Conservation (phyloP, 306 rosid species). For the Medicago lupulina region DNA sequence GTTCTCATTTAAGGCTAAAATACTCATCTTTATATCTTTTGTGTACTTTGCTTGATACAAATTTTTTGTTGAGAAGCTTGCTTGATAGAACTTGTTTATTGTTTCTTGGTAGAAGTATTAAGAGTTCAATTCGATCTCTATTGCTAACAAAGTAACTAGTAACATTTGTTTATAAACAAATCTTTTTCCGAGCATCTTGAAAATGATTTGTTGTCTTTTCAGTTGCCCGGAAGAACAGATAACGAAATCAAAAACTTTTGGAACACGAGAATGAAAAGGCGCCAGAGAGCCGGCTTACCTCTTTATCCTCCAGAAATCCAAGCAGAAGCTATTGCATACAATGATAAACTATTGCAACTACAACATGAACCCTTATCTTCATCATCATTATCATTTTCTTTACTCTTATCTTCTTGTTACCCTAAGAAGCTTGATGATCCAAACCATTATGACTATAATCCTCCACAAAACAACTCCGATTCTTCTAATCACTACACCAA, state of each 20-base stretch:
- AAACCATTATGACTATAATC: slow-evolving; percentile 33
- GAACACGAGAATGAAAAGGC: slow-evolving; percentile 85
- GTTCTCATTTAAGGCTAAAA: slow-evolving; percentile 12
- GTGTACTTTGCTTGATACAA: neutral
- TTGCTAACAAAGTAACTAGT: neutral
- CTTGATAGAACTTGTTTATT: neutral
- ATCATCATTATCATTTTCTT: slow-evolving; percentile 50
- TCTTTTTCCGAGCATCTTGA: neutral
- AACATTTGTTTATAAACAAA: neutral
- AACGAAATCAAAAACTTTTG: slow-evolving; percentile 92
- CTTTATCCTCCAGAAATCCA: slow-evolving; percentile 64
- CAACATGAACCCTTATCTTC: slow-evolving; percentile 30
- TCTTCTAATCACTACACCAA: slow-evolving; percentile 29
- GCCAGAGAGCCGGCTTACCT: slow-evolving; percentile 77
- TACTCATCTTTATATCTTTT: slow-evolving; percentile 6
- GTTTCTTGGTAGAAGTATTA: neutral
- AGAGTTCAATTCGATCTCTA: neutral
- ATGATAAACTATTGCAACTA: slow-evolving; percentile 35
- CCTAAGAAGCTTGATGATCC: slow-evolving; percentile 39
- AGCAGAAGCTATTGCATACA: slow-evolving; percentile 50
- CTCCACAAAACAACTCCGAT: slow-evolving; percentile 26
- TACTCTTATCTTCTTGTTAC: slow-evolving; percentile 47
- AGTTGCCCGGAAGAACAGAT: slow-evolving; percentile 92
- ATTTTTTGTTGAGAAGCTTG: neutral
- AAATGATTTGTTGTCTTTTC: slow-evolving; percentile 25